Conservation (phyloP, 2,329 filamentous ascomycete genomes). For the Rhynchosporium agropyri region DNA sequence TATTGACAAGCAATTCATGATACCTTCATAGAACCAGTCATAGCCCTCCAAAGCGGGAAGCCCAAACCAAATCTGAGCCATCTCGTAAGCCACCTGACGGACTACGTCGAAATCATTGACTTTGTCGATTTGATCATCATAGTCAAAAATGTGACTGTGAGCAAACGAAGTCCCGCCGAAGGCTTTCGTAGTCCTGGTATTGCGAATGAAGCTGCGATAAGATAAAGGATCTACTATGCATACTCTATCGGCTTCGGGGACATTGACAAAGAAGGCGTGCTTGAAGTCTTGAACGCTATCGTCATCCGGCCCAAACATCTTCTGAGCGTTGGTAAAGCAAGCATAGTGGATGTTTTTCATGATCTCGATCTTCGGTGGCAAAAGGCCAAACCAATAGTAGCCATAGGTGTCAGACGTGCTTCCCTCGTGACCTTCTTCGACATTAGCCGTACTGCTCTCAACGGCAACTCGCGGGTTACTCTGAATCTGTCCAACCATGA, state of each 20-base stretch:
- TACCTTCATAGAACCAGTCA: slow-evolving; percentile 34
- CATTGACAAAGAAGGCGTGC: slow-evolving; percentile 8
- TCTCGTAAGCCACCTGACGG: slow-evolving; percentile 30
- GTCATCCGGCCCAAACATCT: slow-evolving; percentile 27
- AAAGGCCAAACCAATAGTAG: slow-evolving; percentile 38
- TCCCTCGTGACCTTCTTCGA: background rate
- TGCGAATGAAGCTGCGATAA: slow-evolving; percentile 34
- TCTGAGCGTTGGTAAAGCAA: slow-evolving; percentile 30
- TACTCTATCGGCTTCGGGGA: background rate
- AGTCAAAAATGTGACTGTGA: slow-evolving; percentile 35
- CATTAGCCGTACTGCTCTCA: background rate
- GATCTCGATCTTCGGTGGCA: slow-evolving; percentile 34
- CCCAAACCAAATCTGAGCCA: slow-evolving; percentile 31
- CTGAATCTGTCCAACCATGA: slow-evolving; percentile 34
- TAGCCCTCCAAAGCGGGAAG: slow-evolving; percentile 15
- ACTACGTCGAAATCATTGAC: slow-evolving; percentile 34
- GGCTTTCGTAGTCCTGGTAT: slow-evolving; percentile 7
- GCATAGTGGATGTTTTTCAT: slow-evolving; percentile 32
- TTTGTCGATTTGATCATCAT: slow-evolving; percentile 31
- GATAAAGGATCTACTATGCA: slow-evolving; percentile 14
- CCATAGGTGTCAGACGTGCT: slow-evolving; percentile 27
- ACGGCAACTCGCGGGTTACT: slow-evolving; percentile 25
- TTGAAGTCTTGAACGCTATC: background rate
- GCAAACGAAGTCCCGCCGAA: slow-evolving; percentile 25
- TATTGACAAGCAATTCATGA: slow-evolving; percentile 30